Evolutionary conservation across 1,284 basidiomycete genomes (phyloP).

Genomic region (Microbotryum violaceum): DNA sequence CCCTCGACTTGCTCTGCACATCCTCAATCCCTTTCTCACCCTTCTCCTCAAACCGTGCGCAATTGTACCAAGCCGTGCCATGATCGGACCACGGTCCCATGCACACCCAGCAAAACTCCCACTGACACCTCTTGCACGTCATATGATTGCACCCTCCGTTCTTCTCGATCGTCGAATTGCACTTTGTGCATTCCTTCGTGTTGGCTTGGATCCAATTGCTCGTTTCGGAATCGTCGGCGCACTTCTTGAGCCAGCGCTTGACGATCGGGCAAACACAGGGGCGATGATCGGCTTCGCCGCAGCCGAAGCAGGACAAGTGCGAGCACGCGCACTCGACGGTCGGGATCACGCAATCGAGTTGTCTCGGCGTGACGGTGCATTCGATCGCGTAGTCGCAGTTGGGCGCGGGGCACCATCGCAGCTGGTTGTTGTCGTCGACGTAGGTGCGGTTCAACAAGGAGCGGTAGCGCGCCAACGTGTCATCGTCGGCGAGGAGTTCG

Average conservation of each 20-base stretch:
- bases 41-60: constrained; percentile 95
- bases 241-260: constrained; percentile 93
- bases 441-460: constrained; percentile 83
- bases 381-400: constrained; percentile 69
- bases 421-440: constrained; percentile 70
- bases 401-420: constrained; percentile 83
- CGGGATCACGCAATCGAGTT: constrained; percentile 70
- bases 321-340: constrained; percentile 69
- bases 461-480: constrained; percentile 52
- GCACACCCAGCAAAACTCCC: constrained; percentile 60
- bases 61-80: constrained; percentile 95
- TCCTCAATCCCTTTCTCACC: constrained; percentile 61
- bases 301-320: constrained; percentile 86
- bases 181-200: constrained; percentile 94
- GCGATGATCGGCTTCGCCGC: constrained; percentile 74
- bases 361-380: constrained; percentile 57
- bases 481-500: constrained; percentile 43
- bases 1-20: constrained; percentile 76
- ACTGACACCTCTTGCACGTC: constrained; percentile 99
- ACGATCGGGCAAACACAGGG: constrained; percentile 85
- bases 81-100: constrained; percentile 94
- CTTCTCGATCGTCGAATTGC: constrained; percentile 97
- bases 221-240: constrained; percentile 93
- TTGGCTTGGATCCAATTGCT: constrained; percentile 99
- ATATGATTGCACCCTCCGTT: constrained; percentile 99